A percentile compares a stretch with the other conserved stretches of the same genome.
phyloP scores from a whole-genome alignment of 805 yeast species.

The Pichia rugopelliculosa region DNA sequence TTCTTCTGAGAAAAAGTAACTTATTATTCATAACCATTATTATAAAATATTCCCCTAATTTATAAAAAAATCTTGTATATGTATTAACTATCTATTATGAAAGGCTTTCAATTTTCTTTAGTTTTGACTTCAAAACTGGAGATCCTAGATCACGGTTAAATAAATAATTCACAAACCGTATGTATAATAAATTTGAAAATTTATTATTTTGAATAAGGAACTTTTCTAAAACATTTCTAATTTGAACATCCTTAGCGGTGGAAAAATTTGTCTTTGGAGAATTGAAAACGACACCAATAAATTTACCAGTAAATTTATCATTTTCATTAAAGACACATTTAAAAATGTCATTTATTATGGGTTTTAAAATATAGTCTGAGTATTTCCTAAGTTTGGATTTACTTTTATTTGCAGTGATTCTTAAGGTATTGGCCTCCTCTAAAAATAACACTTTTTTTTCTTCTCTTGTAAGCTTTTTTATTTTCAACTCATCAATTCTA shows the following conservation, averaged over 20 bases:
- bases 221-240: neutral
- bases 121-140: neutral
- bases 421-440: neutral
- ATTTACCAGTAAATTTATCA: constrained; percentile 1
- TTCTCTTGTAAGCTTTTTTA: neutral
- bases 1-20: neutral
- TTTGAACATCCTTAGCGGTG: neutral
- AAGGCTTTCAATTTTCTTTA: neutral
- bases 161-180: neutral
- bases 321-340: constrained; percentile 9
- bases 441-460: constrained; percentile 9
- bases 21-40: neutral
- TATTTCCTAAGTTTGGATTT: neutral
- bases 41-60: neutral
- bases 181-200: neutral
- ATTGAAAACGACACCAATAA: constrained; percentile 5
- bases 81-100: neutral
- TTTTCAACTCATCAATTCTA: neutral
- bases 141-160: neutral
- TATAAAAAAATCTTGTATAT: neutral
- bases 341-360: constrained; percentile 9
- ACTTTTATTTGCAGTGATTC: neutral
- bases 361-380: neutral
- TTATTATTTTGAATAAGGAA: neutral
- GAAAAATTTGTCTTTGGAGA: constrained; percentile 2